Conservation (phyloP, 495 filamentous ascomycete genomes). For the Penicillium subrubescens region DNA sequence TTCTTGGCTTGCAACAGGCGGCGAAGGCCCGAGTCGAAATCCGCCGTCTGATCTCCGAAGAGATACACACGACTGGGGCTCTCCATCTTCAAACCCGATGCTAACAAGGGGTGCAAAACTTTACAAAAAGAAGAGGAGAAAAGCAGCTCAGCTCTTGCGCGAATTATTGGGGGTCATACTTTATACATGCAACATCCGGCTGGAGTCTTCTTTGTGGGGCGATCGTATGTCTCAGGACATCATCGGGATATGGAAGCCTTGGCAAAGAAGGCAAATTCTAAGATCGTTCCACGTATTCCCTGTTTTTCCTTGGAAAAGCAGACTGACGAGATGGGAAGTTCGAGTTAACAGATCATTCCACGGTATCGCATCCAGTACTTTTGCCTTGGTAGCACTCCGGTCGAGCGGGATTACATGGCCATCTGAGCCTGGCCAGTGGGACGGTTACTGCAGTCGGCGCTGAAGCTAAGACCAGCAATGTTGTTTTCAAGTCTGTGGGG, state of each 20-base stretch:
- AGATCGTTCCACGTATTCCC: constrained; percentile 8
- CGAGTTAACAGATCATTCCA: constrained; percentile 4
- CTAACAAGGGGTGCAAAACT: constrained; percentile 17
- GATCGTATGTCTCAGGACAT: background rate
- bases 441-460: constrained; percentile 26
- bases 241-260: constrained; percentile 12
- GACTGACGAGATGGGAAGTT: background rate
- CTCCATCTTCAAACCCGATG: constrained; percentile 33
- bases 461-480: background rate
- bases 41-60: constrained; percentile 81
- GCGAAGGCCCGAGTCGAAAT: constrained; percentile 67
- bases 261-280: constrained; percentile 3
- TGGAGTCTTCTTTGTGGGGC: constrained; percentile 9
- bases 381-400: constrained; percentile 13
- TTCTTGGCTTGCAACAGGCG: constrained; percentile 63
- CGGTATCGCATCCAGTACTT: background rate
- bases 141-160: background rate
- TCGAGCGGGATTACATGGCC: background rate
- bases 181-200: constrained; percentile 23
- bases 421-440: constrained; percentile 18
- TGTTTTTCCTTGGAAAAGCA: background rate
- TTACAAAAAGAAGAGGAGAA: constrained; percentile 16
- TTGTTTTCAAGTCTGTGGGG: background rate
- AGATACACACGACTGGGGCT: constrained; percentile 45
- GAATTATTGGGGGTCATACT: constrained; percentile 17